Conservation (phyloP, 306 rosid species). For the Myrica gale region DNA sequence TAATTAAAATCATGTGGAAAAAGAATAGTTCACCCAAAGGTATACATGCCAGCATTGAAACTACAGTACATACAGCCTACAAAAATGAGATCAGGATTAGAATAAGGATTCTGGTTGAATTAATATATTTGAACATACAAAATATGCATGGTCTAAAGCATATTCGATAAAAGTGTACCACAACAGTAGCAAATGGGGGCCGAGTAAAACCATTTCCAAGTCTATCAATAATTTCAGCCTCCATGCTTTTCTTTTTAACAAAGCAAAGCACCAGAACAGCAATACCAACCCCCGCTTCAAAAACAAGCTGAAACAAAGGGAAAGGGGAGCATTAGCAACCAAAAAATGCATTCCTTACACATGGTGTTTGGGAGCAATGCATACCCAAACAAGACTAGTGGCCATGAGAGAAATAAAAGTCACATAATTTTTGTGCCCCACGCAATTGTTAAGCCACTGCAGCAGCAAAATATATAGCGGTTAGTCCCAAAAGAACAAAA, state of each 20-base stretch:
- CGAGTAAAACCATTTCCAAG: constrained; percentile 99
- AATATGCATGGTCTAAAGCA: constrained; percentile 22
- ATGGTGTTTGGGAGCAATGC: constrained; percentile 33
- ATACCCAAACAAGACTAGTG: constrained; percentile 83
- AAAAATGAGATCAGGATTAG: constrained; percentile 35
- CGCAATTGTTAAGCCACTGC: constrained; percentile 99
- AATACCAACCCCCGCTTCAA: constrained; percentile 93
- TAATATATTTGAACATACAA: constrained; percentile 20
- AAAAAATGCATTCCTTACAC: constrained; percentile 12
- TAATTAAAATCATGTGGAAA: constrained; percentile 92
- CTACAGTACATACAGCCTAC: constrained; percentile 84
- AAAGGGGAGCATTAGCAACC: constrained; percentile 21
- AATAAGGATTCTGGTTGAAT: constrained; percentile 25
- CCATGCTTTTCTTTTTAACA: constrained; percentile 82
- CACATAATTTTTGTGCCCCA: constrained; percentile 83
- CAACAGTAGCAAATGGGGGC: constrained; percentile 89
- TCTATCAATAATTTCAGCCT: constrained; percentile 78
- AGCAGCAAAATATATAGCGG: constrained; percentile 39
- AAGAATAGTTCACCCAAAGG: constrained; percentile 94
- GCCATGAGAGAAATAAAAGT: constrained; percentile 94
- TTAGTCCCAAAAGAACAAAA: constrained; percentile 28
- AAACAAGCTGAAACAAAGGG: constrained; percentile 60
- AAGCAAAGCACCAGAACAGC: constrained; percentile 92
- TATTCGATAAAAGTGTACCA: constrained; percentile 50
- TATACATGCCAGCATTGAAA: constrained; percentile 88